Conservation (phyloP, 371 early-diverging fungal species). For the Actinomucor elegans region DNA sequence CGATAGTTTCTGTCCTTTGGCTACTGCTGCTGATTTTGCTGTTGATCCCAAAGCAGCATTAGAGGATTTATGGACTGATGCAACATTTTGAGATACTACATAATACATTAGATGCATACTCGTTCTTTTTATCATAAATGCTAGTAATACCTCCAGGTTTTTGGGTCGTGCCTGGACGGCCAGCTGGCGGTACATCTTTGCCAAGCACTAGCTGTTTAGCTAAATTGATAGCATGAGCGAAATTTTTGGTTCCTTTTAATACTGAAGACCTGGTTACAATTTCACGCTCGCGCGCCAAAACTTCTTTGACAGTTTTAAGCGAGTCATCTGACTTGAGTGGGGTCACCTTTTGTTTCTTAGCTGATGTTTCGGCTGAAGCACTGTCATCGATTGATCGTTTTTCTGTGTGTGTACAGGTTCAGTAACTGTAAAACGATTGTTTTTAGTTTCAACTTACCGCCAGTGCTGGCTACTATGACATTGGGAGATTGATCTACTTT, state of each 20-base stretch:
- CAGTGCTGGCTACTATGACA: conserved; percentile 14
- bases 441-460: no score
- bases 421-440: no score
- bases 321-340: conserved; percentile 36
- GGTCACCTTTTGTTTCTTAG: conserved; percentile 32
- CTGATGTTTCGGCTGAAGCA: conserved; percentile 24
- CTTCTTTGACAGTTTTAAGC: conserved; percentile 33
- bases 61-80: conserved; percentile 5
- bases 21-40: conserved; percentile 6
- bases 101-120: background rate
- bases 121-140: background rate
- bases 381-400: conserved; percentile 42
- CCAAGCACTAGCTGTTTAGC: conserved; percentile 21
- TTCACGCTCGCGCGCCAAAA: conserved; percentile 45
- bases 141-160: conserved; percentile 19
- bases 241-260: conserved; percentile 45
- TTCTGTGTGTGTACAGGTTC: no score
- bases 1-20: conserved; percentile 21
- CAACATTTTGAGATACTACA: conserved; percentile 3
- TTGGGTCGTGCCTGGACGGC: background rate
- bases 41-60: background rate
- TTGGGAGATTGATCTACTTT: conserved; percentile 56
- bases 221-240: conserved; percentile 19
- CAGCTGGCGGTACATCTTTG: conserved; percentile 12
- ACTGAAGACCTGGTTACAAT: conserved; percentile 42